phyloP scores from a whole-genome alignment of 2,329 filamentous ascomycete species.

The Drechslerella coelobrocha region DNA sequence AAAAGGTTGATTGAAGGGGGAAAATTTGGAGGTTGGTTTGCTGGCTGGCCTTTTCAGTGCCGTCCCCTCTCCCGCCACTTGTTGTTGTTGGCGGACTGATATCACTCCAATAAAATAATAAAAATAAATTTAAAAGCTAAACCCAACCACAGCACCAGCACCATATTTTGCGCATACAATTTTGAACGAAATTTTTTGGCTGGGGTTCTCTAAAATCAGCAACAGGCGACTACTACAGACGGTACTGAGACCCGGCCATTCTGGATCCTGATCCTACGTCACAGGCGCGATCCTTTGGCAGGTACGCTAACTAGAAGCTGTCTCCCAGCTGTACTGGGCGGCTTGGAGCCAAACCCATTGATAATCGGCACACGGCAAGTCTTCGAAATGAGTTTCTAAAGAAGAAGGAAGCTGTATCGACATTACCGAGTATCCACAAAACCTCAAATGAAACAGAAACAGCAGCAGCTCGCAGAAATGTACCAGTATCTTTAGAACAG shows the following conservation, averaged over 20 bases:
- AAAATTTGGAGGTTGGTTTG: constrained; percentile 50
- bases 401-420: constrained; percentile 31
- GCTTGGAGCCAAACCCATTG: neutral
- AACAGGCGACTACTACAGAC: too few species aligned
- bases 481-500: too few species aligned
- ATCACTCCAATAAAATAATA: neutral
- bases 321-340: too few species aligned
- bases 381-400: constrained; percentile 17
- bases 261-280: constrained; percentile 43
- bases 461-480: constrained; percentile 40
- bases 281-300: constrained; percentile 29
- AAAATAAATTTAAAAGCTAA: too few species aligned
- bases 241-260: too few species aligned
- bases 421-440: constrained; percentile 45
- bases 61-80: constrained; percentile 8
- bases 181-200: too few species aligned
- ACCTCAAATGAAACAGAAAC: constrained; percentile 18
- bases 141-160: too few species aligned
- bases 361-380: neutral
- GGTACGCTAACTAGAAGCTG: too few species aligned
- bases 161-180: too few species aligned
- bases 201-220: too few species aligned
- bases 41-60: constrained; percentile 23
- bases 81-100: constrained; percentile 27
- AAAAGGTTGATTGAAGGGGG: constrained; percentile 34